These are phyloP conservation scores for Eimeria necatrix DNA, from an alignment of 169 alveolate genomes.

Conservation along the genomic window DNA sequence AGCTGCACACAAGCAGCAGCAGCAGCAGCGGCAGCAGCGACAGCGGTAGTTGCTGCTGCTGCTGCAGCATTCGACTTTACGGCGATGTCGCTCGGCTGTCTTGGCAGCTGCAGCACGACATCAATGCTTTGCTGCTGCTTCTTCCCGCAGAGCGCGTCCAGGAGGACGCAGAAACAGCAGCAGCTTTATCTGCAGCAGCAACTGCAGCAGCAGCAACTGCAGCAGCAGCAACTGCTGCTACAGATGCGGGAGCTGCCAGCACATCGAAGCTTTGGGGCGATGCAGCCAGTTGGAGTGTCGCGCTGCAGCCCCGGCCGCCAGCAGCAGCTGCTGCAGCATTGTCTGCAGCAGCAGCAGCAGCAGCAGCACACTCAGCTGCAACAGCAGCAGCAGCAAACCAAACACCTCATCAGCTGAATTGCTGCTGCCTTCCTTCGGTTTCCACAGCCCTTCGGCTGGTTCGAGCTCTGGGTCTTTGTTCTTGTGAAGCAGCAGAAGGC, in stretches of 20 bases:
- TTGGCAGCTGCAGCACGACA: conserved; percentile 61
- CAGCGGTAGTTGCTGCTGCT: background rate
- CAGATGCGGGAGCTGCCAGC: background rate
- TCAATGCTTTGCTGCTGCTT: conserved; percentile 18
- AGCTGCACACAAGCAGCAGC: conserved; percentile 46
- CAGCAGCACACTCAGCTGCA: background rate
- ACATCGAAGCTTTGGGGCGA: background rate
- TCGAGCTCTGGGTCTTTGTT: conserved; percentile 1
- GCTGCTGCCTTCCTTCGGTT: background rate
- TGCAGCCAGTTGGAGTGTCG: background rate
- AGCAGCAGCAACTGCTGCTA: background rate
- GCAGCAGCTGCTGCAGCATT: conserved; percentile 12
- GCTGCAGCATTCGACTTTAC: conserved; percentile 6
- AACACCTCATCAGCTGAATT: background rate
- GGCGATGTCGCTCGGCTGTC: conserved; percentile 29
- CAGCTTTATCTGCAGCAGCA: conserved; percentile 53
- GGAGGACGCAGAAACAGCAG: conserved; percentile 30
- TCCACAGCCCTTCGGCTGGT: background rate
- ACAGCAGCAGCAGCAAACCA: background rate
- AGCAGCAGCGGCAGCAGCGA: conserved; percentile 24
- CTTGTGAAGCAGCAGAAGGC: conserved; percentile 71
- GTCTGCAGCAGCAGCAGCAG: conserved; percentile 12
- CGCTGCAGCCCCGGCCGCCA: background rate
- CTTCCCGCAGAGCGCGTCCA: background rate
- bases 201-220: conserved; percentile 40